Evolutionary conservation across 2,329 filamentous ascomycete genomes (phyloP), one percentile per base, ranked within the genome.

Genomic region (Penicillium sp.): DNA sequence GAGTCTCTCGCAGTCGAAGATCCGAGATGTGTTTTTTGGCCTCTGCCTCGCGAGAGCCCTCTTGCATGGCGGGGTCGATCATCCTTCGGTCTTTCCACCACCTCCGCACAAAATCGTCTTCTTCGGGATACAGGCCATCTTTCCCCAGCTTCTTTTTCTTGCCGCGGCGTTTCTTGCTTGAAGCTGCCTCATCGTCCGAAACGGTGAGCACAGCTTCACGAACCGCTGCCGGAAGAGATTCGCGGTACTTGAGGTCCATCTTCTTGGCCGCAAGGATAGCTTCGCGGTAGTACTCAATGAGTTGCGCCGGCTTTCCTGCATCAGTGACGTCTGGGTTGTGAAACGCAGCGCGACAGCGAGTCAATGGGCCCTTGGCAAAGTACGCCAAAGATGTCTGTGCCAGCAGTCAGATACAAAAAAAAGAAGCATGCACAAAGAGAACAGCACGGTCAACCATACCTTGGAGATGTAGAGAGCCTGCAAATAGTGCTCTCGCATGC

Each of bases 311-410:
- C 2, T 55, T 59, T 39, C 50, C 56, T 5, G 55, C 40, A 9
- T 58, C 53, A 26, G 58, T 51, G 32, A 50, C 39, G n/a, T 55
- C 62, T 9, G 59, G 49, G 8, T 59, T 56, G 47, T 68, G 65
- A 29, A 71, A 69, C 43, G 66, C 64, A 35, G 63, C 67, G 29
- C 74, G 69, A 27, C 70, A 73, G 27, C 74, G 70, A 11, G 73
- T 66, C 43, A 76, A 59, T 12, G 74, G 73, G 4, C 74, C 74
- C 61, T 77, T 77, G 33, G 73, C 73, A 57, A 76, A 77, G 55
- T 76, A 77, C 46, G 74, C 74, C 46, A 77, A 61, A 27, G 73
- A 75, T n/a, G 73, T 70, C 65, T 74, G 42, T 26, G 49, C 8
- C n/a, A 25, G 35, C 32, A 48, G 48, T 63, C 13, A 61, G 54